Evolutionary conservation across 129 eudicot genomes (phyloP).

Genomic region (Smallanthus sonchifolius): DNA sequence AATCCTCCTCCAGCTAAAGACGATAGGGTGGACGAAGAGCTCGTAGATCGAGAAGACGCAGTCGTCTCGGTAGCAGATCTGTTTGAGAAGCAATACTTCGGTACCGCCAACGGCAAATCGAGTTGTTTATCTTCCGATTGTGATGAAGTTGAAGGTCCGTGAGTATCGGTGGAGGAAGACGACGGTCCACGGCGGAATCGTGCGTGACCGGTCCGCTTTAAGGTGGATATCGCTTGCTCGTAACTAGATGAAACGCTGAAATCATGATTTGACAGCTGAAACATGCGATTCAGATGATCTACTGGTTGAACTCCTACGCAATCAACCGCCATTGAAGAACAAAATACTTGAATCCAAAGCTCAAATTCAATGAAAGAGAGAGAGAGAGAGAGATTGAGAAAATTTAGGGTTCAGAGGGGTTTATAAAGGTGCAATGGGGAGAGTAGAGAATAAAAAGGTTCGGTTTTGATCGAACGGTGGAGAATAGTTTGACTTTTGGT

Average conservation of each 20-base stretch:
- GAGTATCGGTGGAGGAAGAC: conserved; percentile 8
- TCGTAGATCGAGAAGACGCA: conserved; percentile 38
- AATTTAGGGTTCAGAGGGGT: background rate
- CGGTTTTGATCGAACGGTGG: conserved; percentile 31
- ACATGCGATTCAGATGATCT: conserved; percentile 23
- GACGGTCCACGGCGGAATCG: conserved; percentile 67
- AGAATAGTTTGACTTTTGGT: conserved; percentile 26
- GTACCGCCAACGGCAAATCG: background rate
- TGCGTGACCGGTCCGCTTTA: conserved; percentile 71
- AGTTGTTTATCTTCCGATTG: conserved; percentile 14
- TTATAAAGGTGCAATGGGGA: conserved; percentile 14
- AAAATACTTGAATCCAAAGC: background rate
- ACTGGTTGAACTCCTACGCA: conserved; percentile 25
- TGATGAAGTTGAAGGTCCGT: conserved; percentile 27
- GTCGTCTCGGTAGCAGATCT: background rate
- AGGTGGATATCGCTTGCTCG: conserved; percentile 14
- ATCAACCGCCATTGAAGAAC: conserved; percentile 35
- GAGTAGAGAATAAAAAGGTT: conserved; percentile 21
- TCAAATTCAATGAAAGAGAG: background rate
- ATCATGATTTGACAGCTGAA: conserved; percentile 25
- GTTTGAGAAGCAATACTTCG: background rate
- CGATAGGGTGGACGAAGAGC: conserved; percentile 47
- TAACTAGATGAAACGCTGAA: conserved; percentile 29
- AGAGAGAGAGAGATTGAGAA: background rate
- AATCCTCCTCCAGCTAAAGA: conserved; percentile 30